A percentile compares a stretch with the other conserved stretches of the same genome.
phyloP scores from a whole-genome alignment of 129 eudicot species.

The Tagetes patula region DNA sequence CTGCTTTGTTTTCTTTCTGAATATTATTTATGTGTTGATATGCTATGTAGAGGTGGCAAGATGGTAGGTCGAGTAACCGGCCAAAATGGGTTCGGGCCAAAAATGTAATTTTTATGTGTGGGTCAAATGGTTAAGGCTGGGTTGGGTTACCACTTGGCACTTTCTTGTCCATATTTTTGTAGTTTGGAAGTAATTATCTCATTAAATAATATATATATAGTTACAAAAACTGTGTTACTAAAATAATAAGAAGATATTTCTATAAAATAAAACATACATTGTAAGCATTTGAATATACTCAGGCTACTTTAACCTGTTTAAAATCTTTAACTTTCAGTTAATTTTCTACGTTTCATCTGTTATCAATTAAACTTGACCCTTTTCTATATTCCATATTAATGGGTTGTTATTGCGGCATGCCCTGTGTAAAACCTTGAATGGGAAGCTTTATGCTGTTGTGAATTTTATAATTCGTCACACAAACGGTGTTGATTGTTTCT shows the following conservation, averaged over 20 bases:
- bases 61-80: neutral
- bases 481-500: constrained; percentile 16
- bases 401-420: neutral
- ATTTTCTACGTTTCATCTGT: neutral
- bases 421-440: neutral
- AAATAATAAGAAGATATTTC: neutral
- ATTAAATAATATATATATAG: neutral
- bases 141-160: neutral
- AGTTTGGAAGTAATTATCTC: neutral
- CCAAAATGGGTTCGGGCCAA: neutral
- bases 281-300: neutral
- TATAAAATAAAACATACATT: neutral
- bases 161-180: neutral
- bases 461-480: constrained; percentile 1
- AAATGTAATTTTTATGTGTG: neutral
- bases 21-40: constrained; percentile 4
- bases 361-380: neutral
- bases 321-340: neutral
- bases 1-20: neutral
- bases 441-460: neutral
- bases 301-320: constrained; percentile 10
- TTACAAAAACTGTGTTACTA: neutral
- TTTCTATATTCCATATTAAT: no score
- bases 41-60: neutral
- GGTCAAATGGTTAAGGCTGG: neutral